Evolutionary conservation across 495 filamentous ascomycete species (phyloP).

Genomic region (Copromyces sp.): DNA sequence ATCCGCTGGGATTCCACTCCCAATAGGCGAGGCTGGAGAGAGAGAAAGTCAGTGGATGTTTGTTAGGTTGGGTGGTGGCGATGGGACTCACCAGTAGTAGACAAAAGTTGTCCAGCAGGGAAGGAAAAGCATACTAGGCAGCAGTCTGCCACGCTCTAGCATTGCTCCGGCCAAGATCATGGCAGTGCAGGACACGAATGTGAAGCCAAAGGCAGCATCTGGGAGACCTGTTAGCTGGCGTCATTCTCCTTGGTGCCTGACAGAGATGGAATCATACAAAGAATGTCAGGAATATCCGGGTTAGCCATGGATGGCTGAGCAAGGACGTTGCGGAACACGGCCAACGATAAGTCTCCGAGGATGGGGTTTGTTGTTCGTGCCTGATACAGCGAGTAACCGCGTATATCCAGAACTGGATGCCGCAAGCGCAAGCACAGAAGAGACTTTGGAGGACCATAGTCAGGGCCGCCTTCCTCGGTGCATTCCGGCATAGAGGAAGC

Average conservation of each 20-base stretch:
- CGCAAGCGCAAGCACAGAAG: conserved; percentile 73
- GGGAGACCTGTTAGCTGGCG: not conserved
- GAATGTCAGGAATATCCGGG: conserved; percentile 64
- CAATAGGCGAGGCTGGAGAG: conserved; percentile 68
- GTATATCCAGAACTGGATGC: conserved; percentile 98
- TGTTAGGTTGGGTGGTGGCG: not conserved
- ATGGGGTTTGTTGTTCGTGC: conserved; percentile 72
- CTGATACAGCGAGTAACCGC: conserved; percentile 88
- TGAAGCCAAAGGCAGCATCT: conserved; percentile 7
- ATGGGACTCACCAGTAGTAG: conserved; percentile 34
- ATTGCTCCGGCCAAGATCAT: conserved; percentile 19
- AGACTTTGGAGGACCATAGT: conserved; percentile 88
- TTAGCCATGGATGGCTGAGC: conserved; percentile 68
- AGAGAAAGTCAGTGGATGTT: not conserved
- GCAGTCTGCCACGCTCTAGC: conserved; percentile 64
- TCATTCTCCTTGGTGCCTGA: not conserved
- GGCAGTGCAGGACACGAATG: conserved; percentile 13
- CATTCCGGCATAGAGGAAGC: conserved; percentile 92
- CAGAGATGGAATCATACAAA: conserved; percentile 69
- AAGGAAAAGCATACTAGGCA: conserved; percentile 78
- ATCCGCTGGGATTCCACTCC: conserved; percentile 80
- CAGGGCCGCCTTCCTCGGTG: conserved; percentile 83
- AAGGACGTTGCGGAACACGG: conserved; percentile 66
- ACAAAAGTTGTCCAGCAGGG: conserved; percentile 82
- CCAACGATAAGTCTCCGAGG: conserved; percentile 74